Percentiles rank a stretch among this genome's conserved stretches.
These are phyloP conservation scores for Aspergillus sp. DNA, from an alignment of 2,329 filamentous ascomycete species.

Conservation along the genomic window DNA sequence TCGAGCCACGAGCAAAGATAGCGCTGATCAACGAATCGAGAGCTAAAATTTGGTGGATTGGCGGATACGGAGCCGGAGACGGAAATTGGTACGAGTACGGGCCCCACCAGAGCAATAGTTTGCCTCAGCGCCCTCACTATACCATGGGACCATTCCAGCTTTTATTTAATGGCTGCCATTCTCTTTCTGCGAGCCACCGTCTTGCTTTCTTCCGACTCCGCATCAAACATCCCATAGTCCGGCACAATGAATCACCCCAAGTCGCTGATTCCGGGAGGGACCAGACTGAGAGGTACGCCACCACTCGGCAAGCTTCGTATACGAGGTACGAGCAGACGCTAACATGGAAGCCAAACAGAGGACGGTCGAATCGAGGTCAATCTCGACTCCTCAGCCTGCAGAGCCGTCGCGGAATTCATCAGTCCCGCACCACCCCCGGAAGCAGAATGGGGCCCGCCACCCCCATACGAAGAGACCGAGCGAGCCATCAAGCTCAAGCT, in stretches of 20 bases:
- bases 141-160: neutral
- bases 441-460: neutral
- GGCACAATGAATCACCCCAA: neutral
- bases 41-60: neutral
- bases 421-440: neutral
- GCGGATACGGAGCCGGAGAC: neutral
- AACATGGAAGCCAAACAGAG: neutral
- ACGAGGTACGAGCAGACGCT: neutral
- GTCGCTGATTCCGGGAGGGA: neutral
- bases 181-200: neutral
- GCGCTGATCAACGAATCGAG: neutral
- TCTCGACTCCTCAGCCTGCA: slow-evolving; percentile 8
- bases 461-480: slow-evolving; percentile 1
- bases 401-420: slow-evolving; percentile 11
- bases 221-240: neutral
- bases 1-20: too few species aligned
- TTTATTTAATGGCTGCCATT: slow-evolving; percentile 1
- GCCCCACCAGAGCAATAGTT: neutral
- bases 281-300: neutral
- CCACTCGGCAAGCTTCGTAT: neutral
- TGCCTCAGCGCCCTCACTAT: too few species aligned
- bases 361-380: slow-evolving; percentile 9
- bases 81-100: slow-evolving; percentile 3
- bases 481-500: slow-evolving; percentile 32
- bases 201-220: neutral